phyloP scores from a whole-genome alignment of 306 rosid genomes.

The Dalbergia cochinchinensis region DNA sequence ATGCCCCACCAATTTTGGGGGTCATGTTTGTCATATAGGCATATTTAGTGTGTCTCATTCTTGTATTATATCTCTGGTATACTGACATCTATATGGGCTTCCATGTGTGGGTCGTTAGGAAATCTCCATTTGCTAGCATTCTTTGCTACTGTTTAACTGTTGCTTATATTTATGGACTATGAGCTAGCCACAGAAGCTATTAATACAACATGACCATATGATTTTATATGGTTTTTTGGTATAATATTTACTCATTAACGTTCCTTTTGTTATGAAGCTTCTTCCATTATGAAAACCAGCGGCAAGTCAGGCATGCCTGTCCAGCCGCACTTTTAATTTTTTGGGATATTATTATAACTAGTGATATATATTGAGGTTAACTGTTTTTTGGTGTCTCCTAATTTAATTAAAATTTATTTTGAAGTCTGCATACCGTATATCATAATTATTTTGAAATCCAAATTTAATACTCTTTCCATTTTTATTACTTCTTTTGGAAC shows the following conservation, averaged over 20 bases:
- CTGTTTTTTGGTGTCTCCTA: too few relatives aligned
- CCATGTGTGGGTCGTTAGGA: not conserved
- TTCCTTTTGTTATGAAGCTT: not conserved
- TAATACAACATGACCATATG: not conserved
- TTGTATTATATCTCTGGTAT: conserved; percentile 27
- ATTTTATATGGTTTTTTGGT: not conserved
- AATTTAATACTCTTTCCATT: too few relatives aligned
- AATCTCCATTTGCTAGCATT: not conserved
- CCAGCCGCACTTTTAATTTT: too few relatives aligned
- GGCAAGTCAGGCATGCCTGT: too few relatives aligned
- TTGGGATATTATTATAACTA: too few relatives aligned
- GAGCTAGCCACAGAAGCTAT: too few relatives aligned
- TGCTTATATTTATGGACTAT: not conserved
- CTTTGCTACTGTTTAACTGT: not conserved
- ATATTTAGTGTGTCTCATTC: conserved; percentile 20
- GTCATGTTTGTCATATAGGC: conserved; percentile 15
- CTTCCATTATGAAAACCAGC: too few relatives aligned
- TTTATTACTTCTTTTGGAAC: too few relatives aligned
- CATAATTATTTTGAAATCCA: too few relatives aligned
- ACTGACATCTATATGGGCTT: not conserved
- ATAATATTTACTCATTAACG: not conserved
- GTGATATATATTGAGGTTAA: too few relatives aligned
- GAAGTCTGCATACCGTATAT: too few relatives aligned
- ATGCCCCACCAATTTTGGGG: conserved; percentile 43
- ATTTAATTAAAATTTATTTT: too few relatives aligned